Conservation (phyloP, 2,329 filamentous ascomycete species). For the Cordyceps farinosa region DNA sequence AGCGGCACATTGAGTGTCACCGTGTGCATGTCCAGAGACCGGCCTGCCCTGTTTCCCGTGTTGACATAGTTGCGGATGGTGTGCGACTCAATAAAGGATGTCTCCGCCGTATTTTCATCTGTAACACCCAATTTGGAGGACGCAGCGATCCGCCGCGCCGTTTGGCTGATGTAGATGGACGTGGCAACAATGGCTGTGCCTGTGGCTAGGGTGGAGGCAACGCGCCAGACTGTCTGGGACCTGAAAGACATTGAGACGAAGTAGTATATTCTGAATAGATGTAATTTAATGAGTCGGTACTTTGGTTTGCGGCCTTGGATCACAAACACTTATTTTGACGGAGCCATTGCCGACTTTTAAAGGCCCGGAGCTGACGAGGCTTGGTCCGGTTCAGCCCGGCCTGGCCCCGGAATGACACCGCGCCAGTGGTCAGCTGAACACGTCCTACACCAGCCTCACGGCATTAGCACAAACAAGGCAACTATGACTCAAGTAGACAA, state of each 20-base stretch:
- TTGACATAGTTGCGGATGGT: slow-evolving; percentile 26
- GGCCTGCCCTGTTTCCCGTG: slow-evolving; percentile 20
- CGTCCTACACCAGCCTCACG: neutral
- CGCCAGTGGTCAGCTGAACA: neutral
- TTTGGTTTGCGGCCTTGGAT: neutral
- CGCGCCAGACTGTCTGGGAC: neutral
- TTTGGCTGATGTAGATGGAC: neutral
- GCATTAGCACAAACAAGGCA: slow-evolving; percentile 2
- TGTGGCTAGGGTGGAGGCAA: neutral
- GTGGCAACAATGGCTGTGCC: neutral
- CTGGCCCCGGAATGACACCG: neutral
- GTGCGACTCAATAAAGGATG: neutral
- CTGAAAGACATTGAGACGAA: neutral
- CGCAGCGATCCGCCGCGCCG: neutral
- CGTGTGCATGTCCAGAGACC: slow-evolving; percentile 24
- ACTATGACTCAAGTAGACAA: slow-evolving; percentile 9
- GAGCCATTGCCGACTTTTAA: neutral
- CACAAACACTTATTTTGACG: fast-evolving
- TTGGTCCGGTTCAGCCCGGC: slow-evolving; percentile 10
- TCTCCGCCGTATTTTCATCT: neutral
- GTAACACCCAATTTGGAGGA: neutral
- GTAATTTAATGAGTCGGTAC: neutral
- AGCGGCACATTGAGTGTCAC: slow-evolving; percentile 24
- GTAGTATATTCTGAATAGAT: neutral
- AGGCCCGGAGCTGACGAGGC: neutral